Percentiles rank a stretch among this genome's conserved stretches.
These are phyloP conservation scores for Mycosphaerella arachidis DNA, from an alignment of 2,329 filamentous ascomycete species.

Conservation along the genomic window DNA sequence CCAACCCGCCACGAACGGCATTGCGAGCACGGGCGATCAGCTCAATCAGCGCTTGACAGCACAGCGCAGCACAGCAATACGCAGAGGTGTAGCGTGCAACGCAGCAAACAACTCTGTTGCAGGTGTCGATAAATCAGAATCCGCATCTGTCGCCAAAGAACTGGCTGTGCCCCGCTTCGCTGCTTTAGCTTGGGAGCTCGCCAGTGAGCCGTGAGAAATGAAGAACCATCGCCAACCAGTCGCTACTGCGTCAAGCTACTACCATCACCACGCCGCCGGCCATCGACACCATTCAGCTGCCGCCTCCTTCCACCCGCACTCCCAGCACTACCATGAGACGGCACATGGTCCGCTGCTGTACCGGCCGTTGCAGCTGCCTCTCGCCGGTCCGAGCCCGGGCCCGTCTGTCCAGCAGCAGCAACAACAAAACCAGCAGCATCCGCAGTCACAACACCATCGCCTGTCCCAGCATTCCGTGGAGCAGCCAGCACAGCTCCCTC, in stretches of 20 bases:
- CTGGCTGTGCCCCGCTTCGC: conserved; percentile 22
- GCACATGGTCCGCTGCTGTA: conserved; percentile 37
- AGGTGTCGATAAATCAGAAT: conserved; percentile 1
- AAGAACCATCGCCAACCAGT: conserved; percentile 28
- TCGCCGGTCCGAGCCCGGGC: conserved; percentile 29
- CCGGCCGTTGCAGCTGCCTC: conserved; percentile 36
- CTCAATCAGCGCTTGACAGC: conserved; percentile 14
- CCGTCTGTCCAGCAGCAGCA: not conserved
- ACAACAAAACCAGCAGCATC: conserved; percentile 19
- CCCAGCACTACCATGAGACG: conserved; percentile 29
- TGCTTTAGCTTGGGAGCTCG: conserved; percentile 27
- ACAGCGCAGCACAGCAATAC: conserved; percentile 8
- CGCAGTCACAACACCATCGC: conserved; percentile 17
- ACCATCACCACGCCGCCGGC: conserved; percentile 17
- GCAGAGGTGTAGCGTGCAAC: conserved; percentile 1
- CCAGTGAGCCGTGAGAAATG: conserved; percentile 14
- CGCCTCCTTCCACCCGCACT: conserved; percentile 13
- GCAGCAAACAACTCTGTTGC: conserved; percentile 6
- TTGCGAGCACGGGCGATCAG: conserved; percentile 3
- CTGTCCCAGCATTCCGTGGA: conserved; percentile 11
- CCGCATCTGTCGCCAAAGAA: not conserved
- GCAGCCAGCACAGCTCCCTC: conserved; percentile 21
- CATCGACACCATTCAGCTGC: conserved; percentile 16
- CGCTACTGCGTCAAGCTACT: conserved; percentile 23
- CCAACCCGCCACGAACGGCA: not conserved